Evolutionary conservation across 805 yeast species (phyloP).

Genomic region (Monosporozyma siamensis): DNA sequence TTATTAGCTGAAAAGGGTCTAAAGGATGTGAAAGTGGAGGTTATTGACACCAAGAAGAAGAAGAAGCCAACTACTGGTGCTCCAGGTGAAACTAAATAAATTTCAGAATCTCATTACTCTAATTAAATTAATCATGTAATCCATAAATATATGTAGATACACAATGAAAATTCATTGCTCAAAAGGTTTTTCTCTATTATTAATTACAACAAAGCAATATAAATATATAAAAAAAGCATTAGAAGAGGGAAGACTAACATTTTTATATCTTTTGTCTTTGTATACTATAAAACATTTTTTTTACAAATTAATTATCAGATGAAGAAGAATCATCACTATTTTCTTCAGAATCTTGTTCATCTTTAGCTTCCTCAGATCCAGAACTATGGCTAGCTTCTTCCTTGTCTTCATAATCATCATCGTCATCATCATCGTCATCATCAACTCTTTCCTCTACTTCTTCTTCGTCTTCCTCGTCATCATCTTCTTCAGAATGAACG

Average conservation of each 20-base stretch:
- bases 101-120: not conserved
- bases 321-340: not conserved
- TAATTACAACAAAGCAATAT: too few relatives aligned
- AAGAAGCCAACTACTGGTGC: constrained; percentile 35
- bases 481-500: constrained; percentile 14
- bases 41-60: constrained; percentile 71
- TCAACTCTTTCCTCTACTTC: constrained; percentile 10
- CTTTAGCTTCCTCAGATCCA: constrained; percentile 31
- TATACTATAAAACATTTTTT: too few relatives aligned
- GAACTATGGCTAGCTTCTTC: constrained; percentile 18
- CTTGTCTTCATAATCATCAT: constrained; percentile 3
- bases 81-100: constrained; percentile 5
- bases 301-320: not conserved
- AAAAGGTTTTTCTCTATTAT: too few relatives aligned
- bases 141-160: too few relatives aligned
- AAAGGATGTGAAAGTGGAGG: constrained; percentile 80
- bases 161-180: too few relatives aligned
- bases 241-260: too few relatives aligned
- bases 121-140: too few relatives aligned
- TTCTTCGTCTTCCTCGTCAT: constrained; percentile 1
- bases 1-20: constrained; percentile 75
- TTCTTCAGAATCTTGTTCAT: constrained; percentile 10
- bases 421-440: too few relatives aligned
- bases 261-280: too few relatives aligned
- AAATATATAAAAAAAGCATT: too few relatives aligned